Conservation (phyloP, 305 asterid genomes). For the Petunia hybrid region DNA sequence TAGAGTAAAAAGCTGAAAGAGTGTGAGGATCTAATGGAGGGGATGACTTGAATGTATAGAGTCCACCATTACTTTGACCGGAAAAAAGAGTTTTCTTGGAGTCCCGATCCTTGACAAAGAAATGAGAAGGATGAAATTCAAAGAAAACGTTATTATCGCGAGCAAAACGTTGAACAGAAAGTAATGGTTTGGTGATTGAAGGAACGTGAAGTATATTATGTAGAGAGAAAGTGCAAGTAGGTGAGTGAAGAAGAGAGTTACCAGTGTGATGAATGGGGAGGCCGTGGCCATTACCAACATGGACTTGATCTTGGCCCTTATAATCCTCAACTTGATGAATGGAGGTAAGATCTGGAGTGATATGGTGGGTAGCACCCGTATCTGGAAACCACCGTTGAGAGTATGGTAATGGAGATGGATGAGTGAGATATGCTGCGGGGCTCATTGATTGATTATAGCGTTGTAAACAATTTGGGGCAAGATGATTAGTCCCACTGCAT, state of each 20-base stretch:
- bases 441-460: too few relatives aligned
- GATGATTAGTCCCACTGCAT: neutral
- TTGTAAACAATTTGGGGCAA: neutral
- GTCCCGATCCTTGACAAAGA: constrained; percentile 10
- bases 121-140: constrained; percentile 31
- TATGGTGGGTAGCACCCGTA: constrained; percentile 29
- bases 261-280: constrained; percentile 10
- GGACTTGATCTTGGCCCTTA: neutral
- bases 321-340: neutral
- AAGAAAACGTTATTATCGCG: neutral
- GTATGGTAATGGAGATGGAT: neutral
- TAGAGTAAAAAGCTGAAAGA: neutral
- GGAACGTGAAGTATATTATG: constrained; percentile 15
- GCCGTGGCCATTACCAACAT: neutral
- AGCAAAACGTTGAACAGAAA: neutral
- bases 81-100: neutral
- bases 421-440: neutral
- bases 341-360: neutral
- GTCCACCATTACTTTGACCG: neutral
- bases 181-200: neutral
- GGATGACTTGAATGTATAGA: neutral
- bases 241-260: neutral
- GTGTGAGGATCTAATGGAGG: neutral
- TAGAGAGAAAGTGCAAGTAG: neutral
- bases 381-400: constrained; percentile 26